Percentiles rank a stretch among this genome's conserved stretches.
These are phyloP conservation scores for Epichloe typhina DNA, from an alignment of 2,329 filamentous ascomycete genomes.

Conservation along the genomic window DNA sequence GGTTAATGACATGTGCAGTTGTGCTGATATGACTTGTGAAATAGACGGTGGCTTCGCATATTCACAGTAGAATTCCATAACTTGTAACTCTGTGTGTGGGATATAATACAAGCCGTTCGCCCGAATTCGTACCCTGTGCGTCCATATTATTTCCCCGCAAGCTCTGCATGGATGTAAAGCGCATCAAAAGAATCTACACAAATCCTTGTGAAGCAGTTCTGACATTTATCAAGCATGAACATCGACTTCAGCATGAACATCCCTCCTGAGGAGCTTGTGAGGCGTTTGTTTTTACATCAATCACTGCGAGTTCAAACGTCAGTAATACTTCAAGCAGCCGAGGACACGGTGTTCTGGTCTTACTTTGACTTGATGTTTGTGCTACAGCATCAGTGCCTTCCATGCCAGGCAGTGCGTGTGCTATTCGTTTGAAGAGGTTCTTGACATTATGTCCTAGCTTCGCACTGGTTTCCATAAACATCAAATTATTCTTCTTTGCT, in stretches of 20 bases:
- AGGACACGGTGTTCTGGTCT: slow-evolving; percentile 20
- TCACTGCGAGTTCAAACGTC: slow-evolving; percentile 46
- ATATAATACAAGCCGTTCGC: background rate
- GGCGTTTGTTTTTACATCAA: slow-evolving; percentile 78
- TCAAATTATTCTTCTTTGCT: slow-evolving; percentile 92
- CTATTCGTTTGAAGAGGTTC: slow-evolving; percentile 93
- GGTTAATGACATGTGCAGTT: background rate
- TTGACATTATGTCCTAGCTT: slow-evolving; percentile 98
- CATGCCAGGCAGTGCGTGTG: slow-evolving; percentile 94
- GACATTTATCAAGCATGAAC: background rate
- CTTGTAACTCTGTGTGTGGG: background rate
- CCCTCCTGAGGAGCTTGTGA: slow-evolving; percentile 58
- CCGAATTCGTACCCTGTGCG: background rate
- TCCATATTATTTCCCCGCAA: background rate
- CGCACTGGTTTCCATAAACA: slow-evolving; percentile 98
- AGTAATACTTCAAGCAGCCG: slow-evolving; percentile 6
- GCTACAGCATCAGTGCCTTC: slow-evolving; percentile 74
- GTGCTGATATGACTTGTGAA: background rate
- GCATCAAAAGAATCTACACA: background rate
- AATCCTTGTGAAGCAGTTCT: background rate
- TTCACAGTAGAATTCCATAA: background rate
- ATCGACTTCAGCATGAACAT: slow-evolving; percentile 33
- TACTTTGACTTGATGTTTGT: slow-evolving; percentile 64
- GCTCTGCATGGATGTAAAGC: background rate
- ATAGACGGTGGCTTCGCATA: background rate